Evolutionary conservation across 2,329 filamentous ascomycete genomes (phyloP), one percentile per base, ranked within the genome.

Genomic region (Apiospora phragmitis): DNA sequence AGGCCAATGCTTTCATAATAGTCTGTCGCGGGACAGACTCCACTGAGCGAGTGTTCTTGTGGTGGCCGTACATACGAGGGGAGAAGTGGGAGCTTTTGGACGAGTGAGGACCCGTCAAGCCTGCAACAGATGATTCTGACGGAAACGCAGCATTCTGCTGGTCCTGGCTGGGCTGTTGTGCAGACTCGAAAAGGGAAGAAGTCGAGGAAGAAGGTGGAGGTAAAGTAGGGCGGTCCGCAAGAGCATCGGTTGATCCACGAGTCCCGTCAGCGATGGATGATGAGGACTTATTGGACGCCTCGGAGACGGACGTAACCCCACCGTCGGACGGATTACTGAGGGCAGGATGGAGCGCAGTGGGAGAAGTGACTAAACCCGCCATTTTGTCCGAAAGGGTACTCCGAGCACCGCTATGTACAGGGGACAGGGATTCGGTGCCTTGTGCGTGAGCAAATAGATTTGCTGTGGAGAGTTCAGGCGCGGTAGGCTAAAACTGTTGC

Each of bases 1-100:
- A 94, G 70, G 92, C 92, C 74, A 95, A 83, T 7, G 93, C 93
- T 83, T 96, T 95, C 84, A 95, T 90, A 77, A 94, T 90, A 70
- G 93, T 95, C 82, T 95, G 93, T 73, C 90, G 90, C 16, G 93
- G 93, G 74, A 95, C 85, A 66, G 86, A 86, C 76, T 93, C 92
- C 78, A 89, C 86, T 14, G 91, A 92, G 42, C 85, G 84, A 21
- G 83, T 81, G 80, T 83, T 85, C 79, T 85, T 87, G 68, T 82
- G 84, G 73, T 86, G 86, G 68, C 77, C 78, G 43, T 70, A 77
- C 69, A 35, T 71, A 70, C 73, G 70, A 73, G 70, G 79, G 75
- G 71, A 79, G 75, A 71, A 43, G 16, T 65, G 67, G 38, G 43
- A 68, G 71, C 69, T 67, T 43, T 55, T 69, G 68, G 67, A 29